Evolutionary conservation across 306 rosid species (phyloP).

Genomic region (Inga oerstediana): DNA sequence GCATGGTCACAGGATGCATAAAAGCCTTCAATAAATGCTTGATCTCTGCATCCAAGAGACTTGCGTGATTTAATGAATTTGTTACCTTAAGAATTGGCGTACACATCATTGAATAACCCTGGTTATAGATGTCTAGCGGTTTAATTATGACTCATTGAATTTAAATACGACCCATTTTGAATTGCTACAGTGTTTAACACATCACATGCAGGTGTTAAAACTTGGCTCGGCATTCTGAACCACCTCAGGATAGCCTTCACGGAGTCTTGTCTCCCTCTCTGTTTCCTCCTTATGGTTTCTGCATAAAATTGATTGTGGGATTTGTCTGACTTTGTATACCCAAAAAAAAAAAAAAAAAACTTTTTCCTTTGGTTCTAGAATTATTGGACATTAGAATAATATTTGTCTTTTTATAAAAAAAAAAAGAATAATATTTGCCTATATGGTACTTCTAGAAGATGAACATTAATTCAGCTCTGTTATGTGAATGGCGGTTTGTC

Average conservation of each 20-base stretch:
- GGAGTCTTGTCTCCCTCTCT: neutral
- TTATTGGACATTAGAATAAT: neutral
- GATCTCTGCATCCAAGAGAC: neutral
- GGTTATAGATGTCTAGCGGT: neutral
- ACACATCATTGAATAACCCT: neutral
- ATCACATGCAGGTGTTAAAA: conserved; percentile 26
- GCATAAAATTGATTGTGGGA: neutral
- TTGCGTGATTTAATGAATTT: neutral
- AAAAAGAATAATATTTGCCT: too few species aligned
- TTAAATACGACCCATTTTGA: neutral
- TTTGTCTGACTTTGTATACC: neutral
- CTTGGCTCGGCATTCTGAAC: conserved; percentile 26
- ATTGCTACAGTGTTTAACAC: conserved; percentile 19
- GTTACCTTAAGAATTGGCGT: neutral
- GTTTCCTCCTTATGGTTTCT: conserved; percentile 13
- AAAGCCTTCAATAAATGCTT: neutral
- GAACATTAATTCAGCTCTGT: neutral
- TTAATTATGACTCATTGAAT: neutral
- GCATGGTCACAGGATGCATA: neutral
- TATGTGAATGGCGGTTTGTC: neutral
- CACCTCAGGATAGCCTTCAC: conserved; percentile 20
- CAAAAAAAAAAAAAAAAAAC: neutral
- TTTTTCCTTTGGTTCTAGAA: neutral
- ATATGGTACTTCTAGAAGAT: too few species aligned
- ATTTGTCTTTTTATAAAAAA: too few species aligned